These are phyloP conservation scores for Botrytis porri DNA, from an alignment of 2,329 filamentous ascomycete species.

Conservation along the genomic window DNA sequence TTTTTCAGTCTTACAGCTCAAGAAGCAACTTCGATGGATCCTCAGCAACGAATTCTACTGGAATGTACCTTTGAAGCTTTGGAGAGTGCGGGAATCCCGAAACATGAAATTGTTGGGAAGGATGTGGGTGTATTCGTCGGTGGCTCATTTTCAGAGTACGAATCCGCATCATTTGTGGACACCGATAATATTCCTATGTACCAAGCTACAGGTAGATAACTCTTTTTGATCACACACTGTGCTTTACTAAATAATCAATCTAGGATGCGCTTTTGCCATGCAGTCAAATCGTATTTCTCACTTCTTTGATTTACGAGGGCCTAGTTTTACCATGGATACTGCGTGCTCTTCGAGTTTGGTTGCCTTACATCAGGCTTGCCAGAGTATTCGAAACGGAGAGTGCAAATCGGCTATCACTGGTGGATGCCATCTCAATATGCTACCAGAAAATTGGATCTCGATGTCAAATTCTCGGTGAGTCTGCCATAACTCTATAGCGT, in stretches of 20 bases:
- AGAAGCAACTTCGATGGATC: constrained; percentile 36
- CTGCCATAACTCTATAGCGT: background rate
- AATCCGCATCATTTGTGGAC: constrained; percentile 38
- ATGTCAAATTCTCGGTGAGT: constrained; percentile 34
- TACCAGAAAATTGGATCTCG: constrained; percentile 29
- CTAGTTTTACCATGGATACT: constrained; percentile 46
- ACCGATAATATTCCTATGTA: constrained; percentile 50
- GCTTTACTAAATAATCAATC: constrained; percentile 33
- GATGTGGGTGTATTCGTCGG: constrained; percentile 27
- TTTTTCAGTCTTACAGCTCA: constrained; percentile 18
- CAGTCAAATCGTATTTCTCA: constrained; percentile 45
- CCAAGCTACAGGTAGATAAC: constrained; percentile 46
- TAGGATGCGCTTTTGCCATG: constrained; percentile 37
- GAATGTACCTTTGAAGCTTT: constrained; percentile 36
- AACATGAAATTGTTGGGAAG: constrained; percentile 23
- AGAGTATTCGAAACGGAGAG: constrained; percentile 43
- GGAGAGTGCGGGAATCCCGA: constrained; percentile 31
- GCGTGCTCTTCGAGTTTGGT: constrained; percentile 47
- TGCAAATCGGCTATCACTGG: constrained; percentile 36
- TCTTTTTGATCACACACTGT: too few relatives aligned
- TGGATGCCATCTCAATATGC: constrained; percentile 28
- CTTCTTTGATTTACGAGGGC: constrained; percentile 43
- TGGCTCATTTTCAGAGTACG: constrained; percentile 23
- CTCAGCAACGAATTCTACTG: constrained; percentile 34
- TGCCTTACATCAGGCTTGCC: constrained; percentile 44